Evolutionary conservation across 495 filamentous ascomycete genomes (phyloP).

Genomic region (Neurospora sp.): DNA sequence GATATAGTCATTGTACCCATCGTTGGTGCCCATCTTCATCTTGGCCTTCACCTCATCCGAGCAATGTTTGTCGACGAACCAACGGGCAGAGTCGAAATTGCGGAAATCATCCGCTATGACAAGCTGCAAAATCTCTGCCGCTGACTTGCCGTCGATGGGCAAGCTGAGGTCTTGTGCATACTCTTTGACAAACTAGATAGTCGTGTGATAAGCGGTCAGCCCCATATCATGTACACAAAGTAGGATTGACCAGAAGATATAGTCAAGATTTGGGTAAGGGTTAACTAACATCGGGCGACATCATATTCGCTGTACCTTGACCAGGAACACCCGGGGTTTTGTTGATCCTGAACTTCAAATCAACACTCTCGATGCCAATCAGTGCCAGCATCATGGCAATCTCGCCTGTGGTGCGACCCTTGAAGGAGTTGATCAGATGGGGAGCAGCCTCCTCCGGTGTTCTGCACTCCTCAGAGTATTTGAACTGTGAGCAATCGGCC

Average conservation of each 20-base stretch:
- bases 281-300: conserved; percentile 31
- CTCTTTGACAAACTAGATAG: not conserved
- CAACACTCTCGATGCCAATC: conserved; percentile 57
- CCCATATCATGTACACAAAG: not conserved
- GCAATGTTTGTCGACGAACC: conserved; percentile 67
- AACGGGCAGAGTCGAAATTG: conserved; percentile 65
- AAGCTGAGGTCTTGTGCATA: not conserved
- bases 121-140: not conserved
- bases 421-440: conserved; percentile 22
- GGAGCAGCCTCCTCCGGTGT: conserved; percentile 54
- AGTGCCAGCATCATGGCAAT: conserved; percentile 53
- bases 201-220: not conserved
- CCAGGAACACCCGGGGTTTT: conserved; percentile 47
- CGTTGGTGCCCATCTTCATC: conserved; percentile 41
- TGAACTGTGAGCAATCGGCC: conserved; percentile 32
- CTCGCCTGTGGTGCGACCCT: conserved; percentile 32
- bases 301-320: conserved; percentile 80
- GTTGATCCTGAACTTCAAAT: conserved; percentile 60
- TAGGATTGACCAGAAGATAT: not conserved
- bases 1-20: conserved; percentile 54
- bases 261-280: not conserved
- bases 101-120: conserved; percentile 15
- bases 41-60: conserved; percentile 24
- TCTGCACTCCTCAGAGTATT: conserved; percentile 47
- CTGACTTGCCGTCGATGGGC: not conserved